Evolutionary conservation across 164 flowering plant species (phyloP).

Genomic region (Macadamia tetraphylla): DNA sequence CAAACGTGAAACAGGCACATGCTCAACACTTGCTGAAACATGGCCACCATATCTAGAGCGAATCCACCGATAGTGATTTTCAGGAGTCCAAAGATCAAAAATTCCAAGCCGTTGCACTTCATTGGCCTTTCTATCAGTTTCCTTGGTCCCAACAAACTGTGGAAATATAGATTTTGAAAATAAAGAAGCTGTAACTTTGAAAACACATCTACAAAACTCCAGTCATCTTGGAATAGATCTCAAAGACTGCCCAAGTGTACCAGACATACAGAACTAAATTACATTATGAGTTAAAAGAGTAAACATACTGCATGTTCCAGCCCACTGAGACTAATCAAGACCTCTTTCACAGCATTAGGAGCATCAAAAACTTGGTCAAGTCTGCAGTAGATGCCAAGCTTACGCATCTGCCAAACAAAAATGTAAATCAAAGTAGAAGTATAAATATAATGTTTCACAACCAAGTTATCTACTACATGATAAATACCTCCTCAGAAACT

Average conservation of each 20-base stretch:
- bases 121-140: constrained; percentile 73
- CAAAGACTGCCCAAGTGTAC: background rate
- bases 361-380: constrained; percentile 96
- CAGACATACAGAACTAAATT: background rate
- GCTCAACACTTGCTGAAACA: constrained; percentile 65
- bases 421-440: background rate
- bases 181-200: background rate
- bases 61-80: constrained; percentile 84
- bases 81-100: constrained; percentile 92
- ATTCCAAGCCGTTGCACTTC: constrained; percentile 51
- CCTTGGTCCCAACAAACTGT: constrained; percentile 83
- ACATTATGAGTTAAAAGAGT: constrained; percentile 1
- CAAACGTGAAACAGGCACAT: constrained; percentile 61
- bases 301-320: constrained; percentile 74
- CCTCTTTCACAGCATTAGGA: constrained; percentile 85
- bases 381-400: constrained; percentile 70
- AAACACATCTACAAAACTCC: background rate
- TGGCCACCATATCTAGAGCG: constrained; percentile 83
- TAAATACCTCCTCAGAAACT: constrained; percentile 59
- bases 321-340: constrained; percentile 58
- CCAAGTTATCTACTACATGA: background rate
- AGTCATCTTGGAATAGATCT: background rate
- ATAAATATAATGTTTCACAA: background rate
- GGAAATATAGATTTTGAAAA: constrained; percentile 1
- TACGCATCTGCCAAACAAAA: constrained; percentile 47